Evolutionary conservation across 1,284 basidiomycete genomes (phyloP).

Genomic region (Pseudomicrostroma phylloplanum): DNA sequence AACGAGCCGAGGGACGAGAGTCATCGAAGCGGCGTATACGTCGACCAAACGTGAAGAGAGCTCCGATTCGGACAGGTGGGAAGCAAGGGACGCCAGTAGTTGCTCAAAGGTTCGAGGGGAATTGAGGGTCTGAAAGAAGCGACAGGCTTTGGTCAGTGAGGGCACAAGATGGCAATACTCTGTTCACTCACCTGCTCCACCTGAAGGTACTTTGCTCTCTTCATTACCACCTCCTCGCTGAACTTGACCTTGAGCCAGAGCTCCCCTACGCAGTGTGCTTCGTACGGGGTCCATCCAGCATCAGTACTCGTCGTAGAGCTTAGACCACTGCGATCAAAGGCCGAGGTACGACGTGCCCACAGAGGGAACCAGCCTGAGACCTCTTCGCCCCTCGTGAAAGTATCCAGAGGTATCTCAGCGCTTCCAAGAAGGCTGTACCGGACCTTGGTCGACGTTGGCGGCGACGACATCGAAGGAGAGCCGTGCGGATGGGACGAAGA

Average conservation of each 20-base stretch:
- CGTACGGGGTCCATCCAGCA: neutral
- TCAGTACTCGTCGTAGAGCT: neutral
- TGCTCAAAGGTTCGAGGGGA: no score
- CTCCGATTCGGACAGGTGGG: no score
- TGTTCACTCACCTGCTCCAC: no score
- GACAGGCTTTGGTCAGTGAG: no score
- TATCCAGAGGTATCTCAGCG: conserved; percentile 39
- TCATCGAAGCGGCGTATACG: no score
- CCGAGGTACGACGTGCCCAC: conserved; percentile 20
- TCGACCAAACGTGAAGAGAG: no score
- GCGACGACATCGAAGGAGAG: neutral
- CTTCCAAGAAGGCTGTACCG: conserved; percentile 31
- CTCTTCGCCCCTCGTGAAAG: conserved; percentile 35
- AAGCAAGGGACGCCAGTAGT: no score
- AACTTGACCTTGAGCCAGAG: conserved; percentile 26
- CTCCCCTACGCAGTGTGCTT: conserved; percentile 26
- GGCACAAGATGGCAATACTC: no score
- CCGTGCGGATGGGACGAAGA: conserved; percentile 14
- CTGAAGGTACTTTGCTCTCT: conserved; percentile 12
- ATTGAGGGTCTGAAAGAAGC: no score
- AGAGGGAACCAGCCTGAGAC: conserved; percentile 40
- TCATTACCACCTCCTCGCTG: conserved; percentile 30
- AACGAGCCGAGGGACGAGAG: no score
- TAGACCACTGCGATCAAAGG: neutral
- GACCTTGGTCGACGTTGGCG: conserved; percentile 5